Percentiles rank a stretch among this genome's conserved stretches.
These are phyloP conservation scores for Arabidopsis lyrata DNA, from an alignment of 441 rosid genomes.

Conservation along the genomic window DNA sequence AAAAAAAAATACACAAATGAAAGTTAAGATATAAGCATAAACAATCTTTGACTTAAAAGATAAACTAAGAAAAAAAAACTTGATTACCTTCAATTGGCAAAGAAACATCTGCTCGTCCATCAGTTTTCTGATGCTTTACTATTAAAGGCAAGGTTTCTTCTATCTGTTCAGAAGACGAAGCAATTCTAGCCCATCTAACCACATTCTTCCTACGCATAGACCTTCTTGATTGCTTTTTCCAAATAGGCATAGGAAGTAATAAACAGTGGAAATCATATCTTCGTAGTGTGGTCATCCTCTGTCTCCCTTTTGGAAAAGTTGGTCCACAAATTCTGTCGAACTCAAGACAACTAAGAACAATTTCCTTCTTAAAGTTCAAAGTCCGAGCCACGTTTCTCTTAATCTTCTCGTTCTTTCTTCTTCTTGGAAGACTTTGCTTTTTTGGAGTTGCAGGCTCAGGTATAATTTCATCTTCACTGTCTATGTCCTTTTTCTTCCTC, in stretches of 20 bases:
- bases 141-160: neutral
- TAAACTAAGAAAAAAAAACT: neutral
- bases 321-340: neutral
- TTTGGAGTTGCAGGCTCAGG: conserved; percentile 22
- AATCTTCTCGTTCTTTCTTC: conserved; percentile 1
- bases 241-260: neutral
- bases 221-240: conserved; percentile 33
- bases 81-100: conserved; percentile 14
- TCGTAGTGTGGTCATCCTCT: neutral
- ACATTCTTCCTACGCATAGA: conserved; percentile 13
- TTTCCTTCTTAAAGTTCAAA: neutral
- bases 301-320: conserved; percentile 19
- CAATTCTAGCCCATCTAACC: conserved; percentile 15
- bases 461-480: neutral
- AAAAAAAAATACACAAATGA: too few relatives aligned
- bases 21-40: neutral
- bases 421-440: conserved; percentile 25
- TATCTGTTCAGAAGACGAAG: neutral
- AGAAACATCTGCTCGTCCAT: neutral
- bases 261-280: conserved; percentile 16
- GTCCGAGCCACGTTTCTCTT: conserved; percentile 10
- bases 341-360: conserved; percentile 10
- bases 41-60: neutral
- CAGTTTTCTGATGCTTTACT: neutral
- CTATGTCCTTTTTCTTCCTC: conserved; percentile 4